Base-by-base conservation (phyloP, 2,329 filamentous ascomycete species). In the Amylocarpus encephaloides region DNA sequence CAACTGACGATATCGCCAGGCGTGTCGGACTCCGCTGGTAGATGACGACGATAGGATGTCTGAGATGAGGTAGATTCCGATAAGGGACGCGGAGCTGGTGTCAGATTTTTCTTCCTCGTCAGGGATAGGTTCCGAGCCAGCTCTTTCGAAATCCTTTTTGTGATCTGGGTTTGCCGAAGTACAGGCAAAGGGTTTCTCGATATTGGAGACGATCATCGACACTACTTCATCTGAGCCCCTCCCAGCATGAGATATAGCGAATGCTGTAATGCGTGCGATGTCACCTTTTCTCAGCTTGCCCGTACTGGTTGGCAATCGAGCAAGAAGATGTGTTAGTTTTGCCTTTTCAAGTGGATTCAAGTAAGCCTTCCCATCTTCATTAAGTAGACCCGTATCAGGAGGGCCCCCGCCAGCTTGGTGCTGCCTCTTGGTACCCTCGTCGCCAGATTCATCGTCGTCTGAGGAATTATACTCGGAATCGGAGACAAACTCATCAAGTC, bases 141-240 rank as follows among this genome's bases (percentile, higher is more conserved):
- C 65, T 4, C 63, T 64, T 9, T 67, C 62, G 38, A 70, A 72
- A 1, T 59, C 59, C 29, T 70, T 70, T 48, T 64, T 67, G 11
- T 70, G 69, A 6, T 78, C 72, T 0, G 82, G 79, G 52, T 88
- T 91, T 19, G 86, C 86, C 6, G 77, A 78, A 1, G 83, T 88
- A 57, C 85, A 80, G 5, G 83, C 78, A 51, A 94, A 81, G 0
- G 93, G 93, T 46, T 77, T 80, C 52, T 86, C 76, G 32, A 97
- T 76, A 61, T 98, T 97, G 1, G 82, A 77, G 0, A 95, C 79
- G 34, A 97, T 83, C 69, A 95, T 80, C 44, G 92, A 80, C n/a
- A 95, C 90, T 33, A 96, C 85, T 70, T 97, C 93, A 56, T 94
- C 87, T 11, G 88, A 86, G 13, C 91, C 93, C 16, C 82, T 78